phyloP scores from a whole-genome alignment of 31 red algal species.

The Odonthalia washingtoniensis region DNA sequence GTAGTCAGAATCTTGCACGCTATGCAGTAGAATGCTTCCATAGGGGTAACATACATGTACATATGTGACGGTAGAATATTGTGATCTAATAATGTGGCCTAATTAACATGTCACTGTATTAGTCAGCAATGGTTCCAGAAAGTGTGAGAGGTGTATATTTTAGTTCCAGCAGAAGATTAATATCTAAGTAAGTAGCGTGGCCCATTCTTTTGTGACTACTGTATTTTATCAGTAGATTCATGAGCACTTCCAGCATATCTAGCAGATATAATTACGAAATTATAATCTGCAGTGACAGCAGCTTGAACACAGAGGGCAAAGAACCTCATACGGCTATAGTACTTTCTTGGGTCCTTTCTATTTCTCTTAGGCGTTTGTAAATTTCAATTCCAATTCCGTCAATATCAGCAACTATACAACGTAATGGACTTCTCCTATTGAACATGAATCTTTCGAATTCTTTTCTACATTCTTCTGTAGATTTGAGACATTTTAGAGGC shows the following conservation, averaged over 20 bases:
- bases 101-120: no score
- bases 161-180: no score
- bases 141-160: no score
- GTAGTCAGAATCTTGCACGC: no score
- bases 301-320: slow-evolving; percentile 26
- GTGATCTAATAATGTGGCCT: no score
- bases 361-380: not conserved
- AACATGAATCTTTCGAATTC: not conserved
- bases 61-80: no score
- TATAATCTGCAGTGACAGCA: not conserved
- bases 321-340: not conserved
- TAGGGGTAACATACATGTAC: no score
- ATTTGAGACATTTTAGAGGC: not conserved
- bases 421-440: not conserved
- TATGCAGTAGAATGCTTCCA: no score
- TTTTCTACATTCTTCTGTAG: slow-evolving; percentile 12
- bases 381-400: not conserved
- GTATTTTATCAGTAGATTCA: slow-evolving; percentile 19
- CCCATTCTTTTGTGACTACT: slow-evolving; percentile 12
- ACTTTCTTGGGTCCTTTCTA: not conserved
- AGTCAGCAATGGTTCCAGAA: no score
- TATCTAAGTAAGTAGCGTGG: no score
- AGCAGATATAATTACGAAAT: not conserved
- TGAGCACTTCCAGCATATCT: not conserved
- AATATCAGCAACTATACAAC: not conserved